Evolutionary conservation across 805 yeast species (phyloP).

Genomic region (Schizosaccharomyces osmophilus): DNA sequence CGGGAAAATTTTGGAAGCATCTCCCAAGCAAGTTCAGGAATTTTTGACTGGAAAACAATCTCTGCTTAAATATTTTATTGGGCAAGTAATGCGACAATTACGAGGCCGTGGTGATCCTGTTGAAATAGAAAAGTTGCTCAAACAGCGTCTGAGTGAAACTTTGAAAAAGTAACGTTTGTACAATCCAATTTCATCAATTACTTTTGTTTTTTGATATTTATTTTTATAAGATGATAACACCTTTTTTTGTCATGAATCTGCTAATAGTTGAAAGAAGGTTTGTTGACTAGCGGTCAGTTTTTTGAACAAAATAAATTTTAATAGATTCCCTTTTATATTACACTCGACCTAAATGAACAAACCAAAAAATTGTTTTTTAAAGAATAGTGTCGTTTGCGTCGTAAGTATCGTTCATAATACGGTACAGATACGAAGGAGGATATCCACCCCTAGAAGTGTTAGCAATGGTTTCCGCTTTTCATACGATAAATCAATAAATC

Average conservation of each 20-base stretch:
- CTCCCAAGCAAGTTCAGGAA: constrained; percentile 32
- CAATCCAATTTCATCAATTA: too few relatives aligned
- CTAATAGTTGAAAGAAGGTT: too few relatives aligned
- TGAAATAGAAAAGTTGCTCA: constrained; percentile 13
- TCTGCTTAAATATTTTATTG: constrained; percentile 55
- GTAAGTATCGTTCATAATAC: constrained; percentile 85
- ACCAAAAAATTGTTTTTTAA: not conserved
- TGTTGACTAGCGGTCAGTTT: too few relatives aligned
- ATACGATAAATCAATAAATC: not conserved
- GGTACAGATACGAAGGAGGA: constrained; percentile 84
- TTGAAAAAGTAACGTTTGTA: not conserved
- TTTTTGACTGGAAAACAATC: constrained; percentile 35
- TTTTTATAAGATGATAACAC: too few relatives aligned
- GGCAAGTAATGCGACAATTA: constrained; percentile 58
- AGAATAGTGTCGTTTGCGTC: constrained; percentile 48
- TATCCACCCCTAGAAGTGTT: constrained; percentile 41
- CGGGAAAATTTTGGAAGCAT: constrained; percentile 18
- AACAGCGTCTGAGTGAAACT: not conserved
- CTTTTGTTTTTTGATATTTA: too few relatives aligned
- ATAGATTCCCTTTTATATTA: not conserved
- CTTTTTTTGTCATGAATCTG: too few relatives aligned
- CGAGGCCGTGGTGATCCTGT: constrained; percentile 30
- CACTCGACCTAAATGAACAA: not conserved
- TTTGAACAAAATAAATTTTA: not conserved
- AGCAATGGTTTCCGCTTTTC: too few relatives aligned